Evolutionary conservation across 2,329 filamentous ascomycete species (phyloP).

Genomic region (Sordariomycetes sp.): DNA sequence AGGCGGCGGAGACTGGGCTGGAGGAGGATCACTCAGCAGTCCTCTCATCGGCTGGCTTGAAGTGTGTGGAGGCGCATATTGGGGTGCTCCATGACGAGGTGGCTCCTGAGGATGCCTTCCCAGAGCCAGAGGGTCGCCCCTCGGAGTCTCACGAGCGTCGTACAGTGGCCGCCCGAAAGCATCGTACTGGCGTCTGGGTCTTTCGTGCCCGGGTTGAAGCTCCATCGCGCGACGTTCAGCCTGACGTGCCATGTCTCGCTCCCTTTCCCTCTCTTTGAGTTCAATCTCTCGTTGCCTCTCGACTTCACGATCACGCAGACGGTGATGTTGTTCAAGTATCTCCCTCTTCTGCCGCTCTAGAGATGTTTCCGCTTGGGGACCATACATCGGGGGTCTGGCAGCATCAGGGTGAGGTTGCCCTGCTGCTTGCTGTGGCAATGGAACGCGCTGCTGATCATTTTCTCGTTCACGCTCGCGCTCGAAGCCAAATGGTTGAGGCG

Average conservation of each 20-base stretch:
- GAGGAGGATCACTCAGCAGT: constrained; percentile 28
- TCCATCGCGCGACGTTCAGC: constrained; percentile 16
- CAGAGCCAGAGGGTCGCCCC: constrained; percentile 30
- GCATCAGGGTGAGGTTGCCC: constrained; percentile 17
- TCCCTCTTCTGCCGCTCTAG: constrained; percentile 21
- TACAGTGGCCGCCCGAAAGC: constrained; percentile 31
- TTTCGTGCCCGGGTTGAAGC: constrained; percentile 42
- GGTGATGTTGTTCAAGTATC: constrained; percentile 13
- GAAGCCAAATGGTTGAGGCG: constrained; percentile 31
- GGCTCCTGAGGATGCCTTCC: constrained; percentile 32
- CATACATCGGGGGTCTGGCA: constrained; percentile 20
- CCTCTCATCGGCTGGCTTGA: constrained; percentile 19
- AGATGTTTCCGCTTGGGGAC: constrained; percentile 22
- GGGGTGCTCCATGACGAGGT: constrained; percentile 26
- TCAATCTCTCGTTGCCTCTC: constrained; percentile 12
- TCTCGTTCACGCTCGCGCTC: constrained; percentile 30
- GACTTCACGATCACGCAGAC: constrained; percentile 13
- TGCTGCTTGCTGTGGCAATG: constrained; percentile 29
- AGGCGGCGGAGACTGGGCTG: constrained; percentile 28
- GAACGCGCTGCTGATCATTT: constrained; percentile 25
- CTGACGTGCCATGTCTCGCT: constrained; percentile 13
- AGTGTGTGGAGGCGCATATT: constrained; percentile 12
- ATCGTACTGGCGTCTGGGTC: constrained; percentile 38
- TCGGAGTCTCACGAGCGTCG: constrained; percentile 28
- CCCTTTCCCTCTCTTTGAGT: constrained; percentile 10